Conservation (phyloP, 2,329 filamentous ascomycete genomes). For the Pseudocercospora macadamiae region DNA sequence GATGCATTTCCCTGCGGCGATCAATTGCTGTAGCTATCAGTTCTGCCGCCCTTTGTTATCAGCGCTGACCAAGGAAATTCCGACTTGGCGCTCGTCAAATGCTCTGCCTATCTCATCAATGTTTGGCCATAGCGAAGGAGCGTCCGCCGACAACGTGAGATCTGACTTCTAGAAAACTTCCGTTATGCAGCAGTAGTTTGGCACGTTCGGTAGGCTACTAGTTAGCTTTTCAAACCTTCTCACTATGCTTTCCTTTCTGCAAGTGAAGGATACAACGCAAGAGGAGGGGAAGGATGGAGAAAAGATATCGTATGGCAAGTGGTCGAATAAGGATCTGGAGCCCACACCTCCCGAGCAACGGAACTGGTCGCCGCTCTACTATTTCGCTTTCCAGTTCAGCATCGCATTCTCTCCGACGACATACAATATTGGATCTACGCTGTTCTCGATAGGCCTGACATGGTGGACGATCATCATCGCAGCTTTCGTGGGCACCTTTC, state of each 20-base stretch:
- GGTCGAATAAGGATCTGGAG: slow-evolving; percentile 32
- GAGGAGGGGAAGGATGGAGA: not conserved
- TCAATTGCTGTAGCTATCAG: not conserved
- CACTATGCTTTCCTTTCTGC: slow-evolving; percentile 5
- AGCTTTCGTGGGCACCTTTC: slow-evolving; percentile 32
- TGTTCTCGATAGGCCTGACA: slow-evolving; percentile 39
- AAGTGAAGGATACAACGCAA: slow-evolving; percentile 5
- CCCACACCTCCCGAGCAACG: slow-evolving; percentile 28
- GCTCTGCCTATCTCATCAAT: slow-evolving; percentile 17
- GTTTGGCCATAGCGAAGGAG: slow-evolving; percentile 1
- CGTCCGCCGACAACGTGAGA: not conserved
- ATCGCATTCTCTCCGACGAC: slow-evolving; percentile 41
- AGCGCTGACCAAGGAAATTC: slow-evolving; percentile 6
- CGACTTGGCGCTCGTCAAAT: slow-evolving; percentile 9
- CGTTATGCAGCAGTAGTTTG: not conserved
- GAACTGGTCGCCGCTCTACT: slow-evolving; percentile 33
- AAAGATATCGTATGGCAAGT: slow-evolving; percentile 18
- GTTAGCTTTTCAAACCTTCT: not conserved
- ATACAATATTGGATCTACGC: slow-evolving; percentile 38
- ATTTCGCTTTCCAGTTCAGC: slow-evolving; percentile 40
- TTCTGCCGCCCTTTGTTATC: slow-evolving; percentile 8
- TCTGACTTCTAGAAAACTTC: not conserved
- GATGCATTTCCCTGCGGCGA: slow-evolving; percentile 1
- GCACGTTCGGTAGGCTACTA: not conserved
- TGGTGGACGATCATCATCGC: slow-evolving; percentile 42